Evolutionary conservation across 2,329 filamentous ascomycete genomes (phyloP).

Genomic region (Cordyceps pruinosa): DNA sequence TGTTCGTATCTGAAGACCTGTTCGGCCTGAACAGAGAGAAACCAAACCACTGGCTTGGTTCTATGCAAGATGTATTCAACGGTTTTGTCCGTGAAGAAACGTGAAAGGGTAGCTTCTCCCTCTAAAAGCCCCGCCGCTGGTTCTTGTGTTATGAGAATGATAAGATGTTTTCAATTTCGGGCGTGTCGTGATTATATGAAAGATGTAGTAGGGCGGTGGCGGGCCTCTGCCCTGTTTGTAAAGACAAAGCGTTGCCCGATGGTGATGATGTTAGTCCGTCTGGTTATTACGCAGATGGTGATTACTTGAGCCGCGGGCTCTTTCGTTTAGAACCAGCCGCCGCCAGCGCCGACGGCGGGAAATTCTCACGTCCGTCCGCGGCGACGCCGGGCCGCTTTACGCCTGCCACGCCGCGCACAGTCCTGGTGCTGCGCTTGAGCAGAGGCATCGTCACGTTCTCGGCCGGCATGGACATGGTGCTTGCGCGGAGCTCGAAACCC

Average conservation of each 20-base stretch:
- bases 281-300: background rate
- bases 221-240: background rate
- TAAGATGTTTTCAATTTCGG: background rate
- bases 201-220: background rate
- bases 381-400: conserved; percentile 28
- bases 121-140: no score
- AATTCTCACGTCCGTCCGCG: conserved; percentile 45
- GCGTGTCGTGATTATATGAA: background rate
- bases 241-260: background rate
- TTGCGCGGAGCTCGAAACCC: conserved; percentile 37
- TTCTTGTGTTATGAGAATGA: no score
- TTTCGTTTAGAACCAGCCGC: conserved; percentile 40
- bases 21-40: no score
- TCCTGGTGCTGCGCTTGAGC: conserved; percentile 38
- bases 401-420: conserved; percentile 20
- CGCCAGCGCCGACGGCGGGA: conserved; percentile 28
- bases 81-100: no score
- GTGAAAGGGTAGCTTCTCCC: no score
- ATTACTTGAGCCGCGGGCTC: conserved; percentile 43
- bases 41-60: no score
- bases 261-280: background rate
- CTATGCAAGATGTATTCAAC: no score
- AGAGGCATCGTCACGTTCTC: conserved; percentile 38
- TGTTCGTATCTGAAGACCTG: background rate
- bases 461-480: conserved; percentile 33